phyloP scores from a whole-genome alignment of 2,329 filamentous ascomycete species.

The Eutypella sp. region DNA sequence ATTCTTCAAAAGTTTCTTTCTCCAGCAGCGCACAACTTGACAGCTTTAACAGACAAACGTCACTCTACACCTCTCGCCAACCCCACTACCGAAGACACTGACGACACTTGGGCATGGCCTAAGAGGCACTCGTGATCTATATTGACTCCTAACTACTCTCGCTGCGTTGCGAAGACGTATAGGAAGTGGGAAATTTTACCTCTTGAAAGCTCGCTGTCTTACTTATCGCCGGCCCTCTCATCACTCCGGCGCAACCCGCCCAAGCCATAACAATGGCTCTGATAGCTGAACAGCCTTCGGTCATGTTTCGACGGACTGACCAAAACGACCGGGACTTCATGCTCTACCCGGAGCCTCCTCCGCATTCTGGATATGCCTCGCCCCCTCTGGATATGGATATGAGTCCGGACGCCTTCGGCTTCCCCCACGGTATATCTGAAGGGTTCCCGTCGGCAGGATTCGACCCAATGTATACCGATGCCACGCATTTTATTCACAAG shows the following conservation, averaged over 20 bases:
- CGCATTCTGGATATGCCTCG: slow-evolving; percentile 22
- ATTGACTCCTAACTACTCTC: not conserved
- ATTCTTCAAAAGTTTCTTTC: not conserved
- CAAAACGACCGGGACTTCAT: slow-evolving; percentile 26
- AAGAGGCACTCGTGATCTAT: not conserved
- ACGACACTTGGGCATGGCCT: not conserved
- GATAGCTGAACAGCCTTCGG: slow-evolving; percentile 23
- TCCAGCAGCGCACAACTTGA: not conserved
- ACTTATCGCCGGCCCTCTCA: slow-evolving; percentile 4
- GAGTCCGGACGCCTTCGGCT: slow-evolving; percentile 41
- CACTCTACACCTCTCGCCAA: not conserved
- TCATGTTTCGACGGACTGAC: slow-evolving; percentile 25
- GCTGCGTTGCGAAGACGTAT: slow-evolving; percentile 10
- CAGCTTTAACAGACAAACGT: not conserved
- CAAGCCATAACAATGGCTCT: slow-evolving; percentile 19
- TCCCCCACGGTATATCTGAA: slow-evolving; percentile 33
- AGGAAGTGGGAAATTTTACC: not conserved
- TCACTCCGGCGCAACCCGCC: not conserved
- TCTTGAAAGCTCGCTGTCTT: not conserved
- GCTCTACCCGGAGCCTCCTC: slow-evolving; percentile 24
- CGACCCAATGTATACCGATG: slow-evolving; percentile 44
- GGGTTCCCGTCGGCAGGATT: slow-evolving; percentile 40
- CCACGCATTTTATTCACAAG: slow-evolving; percentile 39
- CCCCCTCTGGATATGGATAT: slow-evolving; percentile 42
- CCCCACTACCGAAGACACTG: not conserved